Evolutionary conservation across 345 rosid genomes (phyloP).

Genomic region (Aegle marmelos): DNA sequence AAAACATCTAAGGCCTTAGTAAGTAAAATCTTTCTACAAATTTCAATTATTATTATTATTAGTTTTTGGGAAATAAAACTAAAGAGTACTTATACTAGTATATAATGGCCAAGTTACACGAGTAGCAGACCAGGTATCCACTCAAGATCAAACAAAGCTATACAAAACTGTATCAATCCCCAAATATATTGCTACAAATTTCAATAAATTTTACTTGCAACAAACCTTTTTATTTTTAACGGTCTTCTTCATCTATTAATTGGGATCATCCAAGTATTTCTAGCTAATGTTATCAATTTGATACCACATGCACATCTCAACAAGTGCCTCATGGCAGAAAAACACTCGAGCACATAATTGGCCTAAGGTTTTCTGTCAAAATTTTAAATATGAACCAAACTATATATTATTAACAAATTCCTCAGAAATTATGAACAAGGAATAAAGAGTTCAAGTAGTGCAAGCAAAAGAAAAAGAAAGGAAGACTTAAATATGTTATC

Average conservation of each 20-base stretch:
- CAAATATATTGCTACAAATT: too few relatives aligned
- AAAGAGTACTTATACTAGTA: too few relatives aligned
- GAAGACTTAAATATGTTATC: background rate
- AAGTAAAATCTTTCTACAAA: background rate
- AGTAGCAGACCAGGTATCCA: too few relatives aligned
- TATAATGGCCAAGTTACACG: too few relatives aligned
- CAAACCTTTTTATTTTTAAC: background rate
- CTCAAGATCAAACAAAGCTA: too few relatives aligned
- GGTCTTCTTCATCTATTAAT: background rate
- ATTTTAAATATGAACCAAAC: background rate
- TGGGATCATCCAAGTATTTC: background rate
- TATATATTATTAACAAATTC: background rate
- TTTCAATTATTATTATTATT: background rate
- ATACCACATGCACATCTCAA: background rate
- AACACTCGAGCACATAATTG: background rate
- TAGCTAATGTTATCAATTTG: background rate
- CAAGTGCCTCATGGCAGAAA: background rate
- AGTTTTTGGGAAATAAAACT: too few relatives aligned
- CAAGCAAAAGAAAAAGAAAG: background rate
- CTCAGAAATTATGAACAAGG: background rate
- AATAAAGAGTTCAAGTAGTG: background rate
- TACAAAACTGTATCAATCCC: too few relatives aligned
- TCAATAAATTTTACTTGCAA: background rate
- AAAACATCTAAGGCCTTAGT: background rate
- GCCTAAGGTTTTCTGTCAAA: background rate